These are phyloP conservation scores for Cutaneotrichosporon cyanovorans DNA, from an alignment of 1,284 basidiomycete species.

Conservation along the genomic window DNA sequence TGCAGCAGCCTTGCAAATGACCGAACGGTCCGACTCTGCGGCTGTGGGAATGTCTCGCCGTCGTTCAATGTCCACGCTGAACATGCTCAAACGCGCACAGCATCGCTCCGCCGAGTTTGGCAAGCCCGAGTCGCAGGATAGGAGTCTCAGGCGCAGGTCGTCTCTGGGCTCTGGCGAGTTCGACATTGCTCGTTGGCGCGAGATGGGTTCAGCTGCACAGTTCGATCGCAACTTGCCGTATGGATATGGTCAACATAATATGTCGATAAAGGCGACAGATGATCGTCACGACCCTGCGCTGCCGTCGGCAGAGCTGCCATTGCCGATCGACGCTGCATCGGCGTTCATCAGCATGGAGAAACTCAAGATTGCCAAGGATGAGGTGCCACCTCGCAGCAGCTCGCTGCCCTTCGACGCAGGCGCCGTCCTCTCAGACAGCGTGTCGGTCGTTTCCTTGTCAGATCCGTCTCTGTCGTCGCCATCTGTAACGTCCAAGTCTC, in stretches of 20 bases:
- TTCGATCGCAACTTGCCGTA: conserved; percentile 8
- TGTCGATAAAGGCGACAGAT: conserved; percentile 14
- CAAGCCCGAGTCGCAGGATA: not conserved
- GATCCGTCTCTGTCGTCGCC: conserved; percentile 29
- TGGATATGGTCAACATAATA: conserved; percentile 5
- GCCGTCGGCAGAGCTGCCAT: no score
- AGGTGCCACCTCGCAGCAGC: conserved; percentile 1
- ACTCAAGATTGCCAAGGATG: not conserved
- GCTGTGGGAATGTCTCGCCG: conserved; percentile 4
- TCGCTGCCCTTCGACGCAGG: conserved; percentile 5
- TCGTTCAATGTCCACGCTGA: conserved; percentile 7
- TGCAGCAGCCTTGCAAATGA: no score
- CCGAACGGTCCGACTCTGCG: not conserved
- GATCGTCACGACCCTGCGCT: not conserved
- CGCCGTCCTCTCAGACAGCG: conserved; percentile 17
- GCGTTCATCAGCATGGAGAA: conserved; percentile 2
- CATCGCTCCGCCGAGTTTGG: not conserved
- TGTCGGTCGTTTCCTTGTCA: conserved; percentile 13
- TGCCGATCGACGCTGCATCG: not conserved
- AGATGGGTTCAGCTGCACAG: conserved; percentile 4
- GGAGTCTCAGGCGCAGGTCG: conserved; percentile 2
- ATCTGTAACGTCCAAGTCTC: conserved; percentile 27
- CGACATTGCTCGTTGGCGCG: conserved; percentile 8
- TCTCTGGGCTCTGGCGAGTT: conserved; percentile 11
- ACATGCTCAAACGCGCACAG: conserved; percentile 5